phyloP scores from a whole-genome alignment of 352 stramenopile species.

The Aphanomyces invadans region DNA sequence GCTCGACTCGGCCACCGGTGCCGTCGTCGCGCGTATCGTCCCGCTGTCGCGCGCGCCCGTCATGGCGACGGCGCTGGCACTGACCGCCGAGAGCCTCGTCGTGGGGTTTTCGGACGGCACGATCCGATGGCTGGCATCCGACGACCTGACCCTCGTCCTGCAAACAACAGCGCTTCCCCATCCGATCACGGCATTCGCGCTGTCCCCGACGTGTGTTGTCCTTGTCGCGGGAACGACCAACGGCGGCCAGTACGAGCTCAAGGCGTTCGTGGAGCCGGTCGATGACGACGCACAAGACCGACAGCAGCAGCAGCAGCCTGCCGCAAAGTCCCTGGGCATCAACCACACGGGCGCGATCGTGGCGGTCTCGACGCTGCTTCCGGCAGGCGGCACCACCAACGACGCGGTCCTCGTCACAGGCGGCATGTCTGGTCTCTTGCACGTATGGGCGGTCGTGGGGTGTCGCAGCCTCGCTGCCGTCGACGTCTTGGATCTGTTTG shows the following conservation, averaged over 20 bases:
- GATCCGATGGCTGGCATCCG: background rate
- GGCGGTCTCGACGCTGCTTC: conserved; percentile 42
- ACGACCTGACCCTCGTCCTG: background rate
- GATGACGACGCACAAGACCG: conserved; percentile 50
- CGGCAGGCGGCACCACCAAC: conserved; percentile 39
- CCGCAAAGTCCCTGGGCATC: conserved; percentile 30
- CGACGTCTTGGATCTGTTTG: conserved; percentile 38
- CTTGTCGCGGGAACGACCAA: conserved; percentile 47
- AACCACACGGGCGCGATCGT: conserved; percentile 47
- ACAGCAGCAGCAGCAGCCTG: conserved; percentile 24
- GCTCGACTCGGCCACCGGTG: conserved; percentile 34
- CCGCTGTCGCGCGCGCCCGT: conserved; percentile 30
- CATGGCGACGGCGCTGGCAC: background rate
- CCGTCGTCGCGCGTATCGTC: conserved; percentile 34
- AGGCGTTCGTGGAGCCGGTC: conserved; percentile 39
- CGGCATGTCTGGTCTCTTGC: conserved; percentile 38
- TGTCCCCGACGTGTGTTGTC: conserved; percentile 47
- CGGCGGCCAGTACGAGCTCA: conserved; percentile 59
- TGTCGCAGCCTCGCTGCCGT: conserved; percentile 37
- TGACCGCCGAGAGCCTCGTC: conserved; percentile 12
- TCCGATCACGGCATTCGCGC: conserved; percentile 35
- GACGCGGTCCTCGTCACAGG: conserved; percentile 46
- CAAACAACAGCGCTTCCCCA: conserved; percentile 8
- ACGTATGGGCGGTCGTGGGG: conserved; percentile 45
- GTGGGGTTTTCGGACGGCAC: conserved; percentile 11